Evolutionary conservation across 2,329 filamentous ascomycete genomes (phyloP), one percentile per base, ranked within the genome.

Genomic region (Pyrenochaeta sp.): DNA sequence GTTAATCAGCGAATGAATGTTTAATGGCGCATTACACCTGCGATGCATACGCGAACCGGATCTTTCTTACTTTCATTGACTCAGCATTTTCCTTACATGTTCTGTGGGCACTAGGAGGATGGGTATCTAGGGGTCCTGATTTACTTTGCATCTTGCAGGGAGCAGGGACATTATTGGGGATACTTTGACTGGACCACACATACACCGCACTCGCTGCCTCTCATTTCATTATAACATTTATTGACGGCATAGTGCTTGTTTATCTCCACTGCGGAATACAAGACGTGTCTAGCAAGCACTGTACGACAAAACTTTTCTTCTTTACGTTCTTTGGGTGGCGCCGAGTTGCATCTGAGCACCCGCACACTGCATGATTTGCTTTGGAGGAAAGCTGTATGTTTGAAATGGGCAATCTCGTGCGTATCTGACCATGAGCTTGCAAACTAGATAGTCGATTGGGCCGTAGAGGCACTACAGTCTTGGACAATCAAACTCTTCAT

Each of bases 1-100:
- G 71, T 74, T 73, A 64, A 63, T 35, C 56, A 71, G 66, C 66
- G 69, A 69, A 74, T 63, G 72, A 75, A 65, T 61, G 52, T 69
- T 67, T 71, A 71, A 75, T 71, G 73, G 73, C 69, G 71, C 68
- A 74, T 54, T 48, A 63, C 60, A 49, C 36, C 60, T 64, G 64
- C 66, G 60, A 72, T 68, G 64, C 66, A 63, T 65, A 74, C 61
- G 65, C 59, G 68, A 68, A 61, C 67, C 58, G 63, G 64, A 73
- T 53, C 61, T 52, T 64, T 63, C 65, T 53, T 60, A 70, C 66
- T 66, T 63, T 72, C 64, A 49, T 68, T 69, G 49, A 58, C 45
- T 52, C 51, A 58, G 54, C 56, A 59, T 67, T 67, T 67, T 56
- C 49, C 56, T 61, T 60, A 52, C 17, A 10, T 51, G 45, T 45